A percentile compares a stretch with the other conserved stretches of the same genome.
phyloP scores from a whole-genome alignment of 495 filamentous ascomycete genomes.

The Penicillium lividum region DNA sequence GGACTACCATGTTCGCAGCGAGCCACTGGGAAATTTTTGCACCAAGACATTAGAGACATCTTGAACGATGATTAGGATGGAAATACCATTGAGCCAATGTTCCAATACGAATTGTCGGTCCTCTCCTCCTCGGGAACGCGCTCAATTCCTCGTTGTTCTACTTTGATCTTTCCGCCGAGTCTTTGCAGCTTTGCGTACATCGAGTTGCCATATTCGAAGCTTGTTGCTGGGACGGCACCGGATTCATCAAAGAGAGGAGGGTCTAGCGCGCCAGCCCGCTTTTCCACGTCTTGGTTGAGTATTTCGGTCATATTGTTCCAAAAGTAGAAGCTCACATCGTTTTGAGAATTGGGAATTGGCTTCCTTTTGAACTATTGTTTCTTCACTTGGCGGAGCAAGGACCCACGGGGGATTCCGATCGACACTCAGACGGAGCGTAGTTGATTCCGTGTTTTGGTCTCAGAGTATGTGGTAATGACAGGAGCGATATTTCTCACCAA shows the following conservation, averaged over 20 bases:
- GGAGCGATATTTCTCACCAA: background rate
- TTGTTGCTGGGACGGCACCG: constrained; percentile 55
- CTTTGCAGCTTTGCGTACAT: constrained; percentile 62
- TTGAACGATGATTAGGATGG: constrained; percentile 17
- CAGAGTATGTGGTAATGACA: no score
- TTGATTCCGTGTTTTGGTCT: background rate
- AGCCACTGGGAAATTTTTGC: constrained; percentile 13
- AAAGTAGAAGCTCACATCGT: background rate
- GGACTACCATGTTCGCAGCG: constrained; percentile 22
- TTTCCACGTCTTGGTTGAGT: constrained; percentile 16
- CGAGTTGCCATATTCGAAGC: constrained; percentile 54
- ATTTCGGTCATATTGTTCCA: background rate
- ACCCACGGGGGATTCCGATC: constrained; percentile 22
- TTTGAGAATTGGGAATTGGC: background rate
- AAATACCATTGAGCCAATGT: constrained; percentile 35
- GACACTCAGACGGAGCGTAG: background rate
- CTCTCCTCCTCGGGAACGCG: constrained; percentile 48
- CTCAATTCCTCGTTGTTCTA: constrained; percentile 39
- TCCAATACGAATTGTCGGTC: constrained; percentile 46
- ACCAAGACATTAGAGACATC: constrained; percentile 13
- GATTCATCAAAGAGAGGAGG: constrained; percentile 39
- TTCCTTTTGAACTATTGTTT: constrained; percentile 7
- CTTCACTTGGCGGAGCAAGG: constrained; percentile 2
- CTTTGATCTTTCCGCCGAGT: constrained; percentile 19
- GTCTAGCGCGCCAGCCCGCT: constrained; percentile 10